Evolutionary conservation across 78 protist species (phyloP), one percentile per base, ranked within the genome.

Genomic region (Dictyostelium brefeldianum): DNA sequence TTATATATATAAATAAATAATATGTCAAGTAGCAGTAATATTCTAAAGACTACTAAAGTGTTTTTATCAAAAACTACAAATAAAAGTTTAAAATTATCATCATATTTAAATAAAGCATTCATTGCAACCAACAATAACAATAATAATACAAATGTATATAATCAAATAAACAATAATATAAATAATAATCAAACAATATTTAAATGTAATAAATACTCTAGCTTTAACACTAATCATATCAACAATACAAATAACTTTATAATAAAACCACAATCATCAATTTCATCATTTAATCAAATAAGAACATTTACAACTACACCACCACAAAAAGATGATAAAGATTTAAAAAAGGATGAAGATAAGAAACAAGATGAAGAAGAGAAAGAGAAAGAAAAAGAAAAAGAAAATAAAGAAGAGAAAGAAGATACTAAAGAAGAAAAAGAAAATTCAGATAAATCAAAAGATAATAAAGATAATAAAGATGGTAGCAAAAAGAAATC

Each of bases 401-500:
- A 85, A 64, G 41, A 75, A 10, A 41, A 80, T 12, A 27, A 85
- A 31, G 62, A 85, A 51, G 29, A 77, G 15, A n/a, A 71, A 22
- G 56, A 83, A 3, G 6, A 83, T 46, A 56, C 51, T 8, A 15
- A 69, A 25, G 56, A 48, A 9, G 27, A 87, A 5, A 50, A 65
- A 4, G 80, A 87, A 12, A 31, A 78, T 0, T 6, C 77, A 75
- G 31, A 83, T 1, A n/a, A 83, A 65, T 1, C 31, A 9, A 27
- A 51, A 25, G 67, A 71, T 25, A 57, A 83, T 18, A 48, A 83
- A 31, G 91, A 25, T 5, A 5, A 47, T 25, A 27, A n/a, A n/a
- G n/a, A n/a, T n/a, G n/a, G n/a, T n/a, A 51, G 53, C 4, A 77
- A 77, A 20, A 51, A 15, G 59, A 31, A 41, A 75, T 27, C 5